These are phyloP conservation scores for Pilasporangium apinafurcum DNA, from an alignment of 352 stramenopile species.

Conservation along the genomic window DNA sequence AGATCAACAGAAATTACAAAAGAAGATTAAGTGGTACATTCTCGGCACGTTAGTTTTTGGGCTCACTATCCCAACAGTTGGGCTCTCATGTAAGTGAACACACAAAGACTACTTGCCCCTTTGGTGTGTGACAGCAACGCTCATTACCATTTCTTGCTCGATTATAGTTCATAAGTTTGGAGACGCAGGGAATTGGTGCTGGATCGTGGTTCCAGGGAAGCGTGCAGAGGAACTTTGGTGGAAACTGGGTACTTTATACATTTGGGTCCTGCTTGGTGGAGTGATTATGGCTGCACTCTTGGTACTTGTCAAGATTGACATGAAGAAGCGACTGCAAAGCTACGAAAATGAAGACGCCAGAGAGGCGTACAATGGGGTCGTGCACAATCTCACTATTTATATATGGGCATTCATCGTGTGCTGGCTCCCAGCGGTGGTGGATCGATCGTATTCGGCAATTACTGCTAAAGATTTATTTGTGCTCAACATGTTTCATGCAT, in stretches of 20 bases:
- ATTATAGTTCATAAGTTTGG: constrained; percentile 52
- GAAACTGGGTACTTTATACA: constrained; percentile 68
- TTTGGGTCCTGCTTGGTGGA: constrained; percentile 64
- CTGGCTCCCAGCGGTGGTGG: constrained; percentile 61
- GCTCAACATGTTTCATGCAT: constrained; percentile 64
- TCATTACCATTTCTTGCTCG: not conserved
- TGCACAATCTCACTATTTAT: constrained; percentile 81
- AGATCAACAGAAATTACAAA: constrained; percentile 78
- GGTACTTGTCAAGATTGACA: constrained; percentile 73
- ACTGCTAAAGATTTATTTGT: constrained; percentile 48
- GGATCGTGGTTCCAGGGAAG: constrained; percentile 49
- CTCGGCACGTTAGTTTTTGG: constrained; percentile 49
- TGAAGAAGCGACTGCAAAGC: constrained; percentile 64
- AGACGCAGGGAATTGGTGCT: constrained; percentile 72
- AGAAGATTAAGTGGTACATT: constrained; percentile 82
- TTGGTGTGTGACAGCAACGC: too few relatives aligned
- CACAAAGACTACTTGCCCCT: too few relatives aligned
- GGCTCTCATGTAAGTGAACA: constrained; percentile 29
- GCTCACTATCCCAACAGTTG: constrained; percentile 46
- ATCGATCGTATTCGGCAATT: constrained; percentile 58
- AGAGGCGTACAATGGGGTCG: constrained; percentile 71
- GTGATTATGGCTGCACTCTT: constrained; percentile 53
- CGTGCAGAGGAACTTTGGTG: constrained; percentile 51
- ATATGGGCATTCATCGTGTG: constrained; percentile 78
- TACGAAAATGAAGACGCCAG: constrained; percentile 71